Evolutionary conservation across 108 stramenopile species (phyloP).

Genomic region (Schizochytrium sp.): DNA sequence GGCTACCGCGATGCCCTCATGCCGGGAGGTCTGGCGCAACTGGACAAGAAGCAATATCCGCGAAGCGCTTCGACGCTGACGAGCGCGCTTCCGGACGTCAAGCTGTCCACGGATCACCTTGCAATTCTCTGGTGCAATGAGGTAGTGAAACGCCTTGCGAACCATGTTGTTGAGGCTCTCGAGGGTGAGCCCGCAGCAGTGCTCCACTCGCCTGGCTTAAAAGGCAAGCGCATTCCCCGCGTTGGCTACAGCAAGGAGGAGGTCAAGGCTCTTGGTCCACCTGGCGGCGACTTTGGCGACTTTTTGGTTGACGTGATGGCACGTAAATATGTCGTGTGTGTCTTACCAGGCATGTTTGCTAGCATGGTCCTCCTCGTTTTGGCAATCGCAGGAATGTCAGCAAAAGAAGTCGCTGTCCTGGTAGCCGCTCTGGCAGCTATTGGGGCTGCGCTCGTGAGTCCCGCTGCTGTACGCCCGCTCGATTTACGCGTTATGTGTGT

Average conservation of each 20-base stretch:
- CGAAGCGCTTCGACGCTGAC: not conserved
- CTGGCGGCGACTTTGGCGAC: not conserved
- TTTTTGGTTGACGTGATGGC: not conserved
- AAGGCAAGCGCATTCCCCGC: not conserved
- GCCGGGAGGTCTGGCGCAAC: not conserved
- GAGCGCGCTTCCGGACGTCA: not conserved
- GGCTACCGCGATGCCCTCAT: conserved; percentile 1
- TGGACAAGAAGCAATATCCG: not conserved
- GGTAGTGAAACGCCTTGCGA: not conserved
- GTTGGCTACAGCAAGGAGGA: not conserved
- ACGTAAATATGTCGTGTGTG: not conserved
- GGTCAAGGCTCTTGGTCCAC: not conserved
- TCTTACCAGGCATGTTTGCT: not conserved
- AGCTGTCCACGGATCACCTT: not conserved
- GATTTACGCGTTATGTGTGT: not conserved
- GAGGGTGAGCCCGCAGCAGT: not conserved
- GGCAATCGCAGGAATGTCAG: not conserved
- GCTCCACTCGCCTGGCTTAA: not conserved
- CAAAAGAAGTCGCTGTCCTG: not conserved
- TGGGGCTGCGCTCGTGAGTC: not conserved
- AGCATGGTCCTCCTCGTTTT: not conserved
- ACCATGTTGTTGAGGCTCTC: not conserved
- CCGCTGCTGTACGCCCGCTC: not conserved
- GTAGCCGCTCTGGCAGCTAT: no score
- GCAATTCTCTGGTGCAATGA: conserved; percentile 4